Evolutionary conservation across 176 grass and related monocot species (phyloP), one percentile per base, ranked within the genome.

Genomic region (Chloris gayana): DNA sequence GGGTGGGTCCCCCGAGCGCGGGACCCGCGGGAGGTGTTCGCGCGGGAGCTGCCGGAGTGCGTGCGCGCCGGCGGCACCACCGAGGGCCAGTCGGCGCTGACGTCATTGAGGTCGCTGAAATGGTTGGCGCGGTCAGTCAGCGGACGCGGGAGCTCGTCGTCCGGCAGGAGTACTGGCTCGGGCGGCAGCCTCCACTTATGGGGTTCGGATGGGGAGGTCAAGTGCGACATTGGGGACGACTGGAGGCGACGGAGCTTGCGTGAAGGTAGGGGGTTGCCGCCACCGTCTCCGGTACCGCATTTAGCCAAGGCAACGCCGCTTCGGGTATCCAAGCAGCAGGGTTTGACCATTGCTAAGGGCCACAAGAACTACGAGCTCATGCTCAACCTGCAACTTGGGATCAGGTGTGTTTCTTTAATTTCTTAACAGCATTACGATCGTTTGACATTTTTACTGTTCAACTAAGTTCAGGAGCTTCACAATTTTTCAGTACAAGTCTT

Each of bases 331-430:
- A 98, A 82, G 86, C 82, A 54, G 31, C 95, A 98, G 57, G 95
- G 95, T 33, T 68, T 72, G 22, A 91, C 90, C 76, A 98, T 98
- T 75, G 85, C 84, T 37, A 95, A 87, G 76, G 95, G 95, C 27
- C 95, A 98, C 72, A 98, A 95, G 81, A 95, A 93, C 81, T 98
- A 93, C 74, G 95, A 98, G 38, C 95, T 98, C 57, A 98, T 98
- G 95, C 95, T 98, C 76, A 98, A 95, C 77, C 80, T 98, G 82
- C 95, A 98, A 65, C 92, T 98, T 12, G 95, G 95, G 35, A 93
- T 95, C 72, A 98, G 95, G 95, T 98, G 47, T 30, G 8, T 82
- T 90, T 45, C 32, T 82, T 90, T n/a, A n/a, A n/a, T n/a, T n/a
- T 44, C 26, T 45, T 83, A 67, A 14, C 41, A 17, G 2, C 12